These are phyloP conservation scores for Akebia trifoliata DNA, from an alignment of 164 flowering plant genomes.

Conservation along the genomic window DNA sequence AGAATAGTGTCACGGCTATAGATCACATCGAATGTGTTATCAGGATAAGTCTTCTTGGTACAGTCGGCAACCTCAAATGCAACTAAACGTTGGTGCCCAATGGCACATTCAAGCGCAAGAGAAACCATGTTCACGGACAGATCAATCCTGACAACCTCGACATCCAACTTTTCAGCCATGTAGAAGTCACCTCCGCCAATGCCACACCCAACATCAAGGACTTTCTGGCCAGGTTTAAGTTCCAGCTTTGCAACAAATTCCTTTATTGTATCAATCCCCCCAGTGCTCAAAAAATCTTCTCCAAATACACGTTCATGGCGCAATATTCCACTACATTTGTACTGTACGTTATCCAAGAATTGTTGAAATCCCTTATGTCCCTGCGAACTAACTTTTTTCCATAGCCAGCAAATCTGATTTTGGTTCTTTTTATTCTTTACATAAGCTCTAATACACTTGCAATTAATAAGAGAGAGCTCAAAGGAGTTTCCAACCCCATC, in stretches of 20 bases:
- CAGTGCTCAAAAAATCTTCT: slow-evolving; percentile 89
- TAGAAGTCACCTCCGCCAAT: slow-evolving; percentile 99
- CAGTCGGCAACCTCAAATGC: slow-evolving; percentile 98
- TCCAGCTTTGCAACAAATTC: slow-evolving; percentile 86
- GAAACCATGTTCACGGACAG: slow-evolving; percentile 95
- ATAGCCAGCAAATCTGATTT: slow-evolving; percentile 98
- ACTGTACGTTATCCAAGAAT: slow-evolving; percentile 89
- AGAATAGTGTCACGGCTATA: slow-evolving; percentile 97
- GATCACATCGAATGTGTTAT: slow-evolving; percentile 77
- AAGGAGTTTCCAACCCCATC: slow-evolving; percentile 60
- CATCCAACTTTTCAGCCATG: slow-evolving; percentile 90
- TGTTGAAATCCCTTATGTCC: slow-evolving; percentile 79
- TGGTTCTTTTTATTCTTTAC: slow-evolving; percentile 88
- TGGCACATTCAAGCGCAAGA: slow-evolving; percentile 90
- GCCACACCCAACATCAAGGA: slow-evolving; percentile 98
- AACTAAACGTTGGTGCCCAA: slow-evolving; percentile 81
- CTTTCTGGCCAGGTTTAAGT: slow-evolving; percentile 92
- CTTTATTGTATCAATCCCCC: slow-evolving; percentile 89
- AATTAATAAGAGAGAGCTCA: slow-evolving; percentile 70
- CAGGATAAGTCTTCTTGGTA: slow-evolving; percentile 77
- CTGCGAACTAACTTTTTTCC: slow-evolving; percentile 69
- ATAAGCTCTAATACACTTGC: slow-evolving; percentile 93
- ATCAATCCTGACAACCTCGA: slow-evolving; percentile 88
- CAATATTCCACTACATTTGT: slow-evolving; percentile 68
- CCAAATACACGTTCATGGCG: slow-evolving; percentile 97